Evolutionary conservation across 106 monocot species (phyloP).

Genomic region (Acanthochlamys bracteata): DNA sequence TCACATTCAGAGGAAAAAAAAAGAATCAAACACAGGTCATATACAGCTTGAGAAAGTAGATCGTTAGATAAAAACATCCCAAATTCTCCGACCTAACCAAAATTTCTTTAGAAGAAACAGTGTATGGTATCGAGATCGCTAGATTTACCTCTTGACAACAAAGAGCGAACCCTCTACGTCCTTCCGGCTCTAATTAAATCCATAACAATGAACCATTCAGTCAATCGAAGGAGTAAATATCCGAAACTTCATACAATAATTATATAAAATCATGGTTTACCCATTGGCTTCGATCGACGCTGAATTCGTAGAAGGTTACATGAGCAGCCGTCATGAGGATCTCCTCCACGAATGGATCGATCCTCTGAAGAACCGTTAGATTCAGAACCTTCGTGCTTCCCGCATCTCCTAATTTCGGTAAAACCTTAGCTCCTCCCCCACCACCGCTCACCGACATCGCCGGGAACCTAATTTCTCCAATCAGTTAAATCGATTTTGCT

Average conservation of each 20-base stretch:
- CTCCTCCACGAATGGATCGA: slow-evolving; percentile 89
- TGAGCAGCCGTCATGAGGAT: slow-evolving; percentile 84
- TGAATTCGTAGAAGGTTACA: slow-evolving; percentile 90
- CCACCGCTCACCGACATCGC: not conserved
- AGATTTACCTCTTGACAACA: slow-evolving; percentile 73
- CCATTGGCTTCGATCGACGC: slow-evolving; percentile 84
- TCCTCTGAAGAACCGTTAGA: slow-evolving; percentile 84
- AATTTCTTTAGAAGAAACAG: too few species aligned
- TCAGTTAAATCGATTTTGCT: not conserved
- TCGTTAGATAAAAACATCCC: not conserved
- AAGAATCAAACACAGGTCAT: not conserved
- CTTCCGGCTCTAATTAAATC: slow-evolving; percentile 54
- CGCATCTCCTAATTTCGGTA: slow-evolving; percentile 33
- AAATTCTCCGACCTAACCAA: not conserved
- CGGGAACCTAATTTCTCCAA: not conserved
- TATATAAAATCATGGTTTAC: slow-evolving; percentile 15
- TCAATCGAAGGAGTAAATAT: not conserved
- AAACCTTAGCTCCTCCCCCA: slow-evolving; percentile 23
- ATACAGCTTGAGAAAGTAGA: not conserved
- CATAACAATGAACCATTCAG: not conserved
- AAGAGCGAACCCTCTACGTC: slow-evolving; percentile 93
- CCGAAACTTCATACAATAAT: not conserved
- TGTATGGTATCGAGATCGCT: too few species aligned
- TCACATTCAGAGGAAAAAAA: not conserved
- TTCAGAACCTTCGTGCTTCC: slow-evolving; percentile 76